Percentiles rank a stretch among this genome's conserved stretches.
Conservation (phyloP, 371 early-diverging fungal species). For the Rhizopus sp. region DNA sequence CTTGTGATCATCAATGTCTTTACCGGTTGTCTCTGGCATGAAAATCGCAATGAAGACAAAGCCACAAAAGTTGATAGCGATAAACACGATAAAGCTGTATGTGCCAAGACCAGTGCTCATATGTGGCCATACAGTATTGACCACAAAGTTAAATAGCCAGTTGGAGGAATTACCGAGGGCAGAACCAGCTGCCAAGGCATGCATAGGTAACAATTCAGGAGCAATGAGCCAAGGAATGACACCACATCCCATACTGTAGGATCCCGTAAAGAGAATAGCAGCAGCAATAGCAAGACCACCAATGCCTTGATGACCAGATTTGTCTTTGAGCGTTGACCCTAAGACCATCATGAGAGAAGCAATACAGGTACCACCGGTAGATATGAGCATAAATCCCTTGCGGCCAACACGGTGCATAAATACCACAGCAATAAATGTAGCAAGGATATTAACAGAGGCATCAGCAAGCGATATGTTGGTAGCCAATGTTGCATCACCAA, state of each 20-base stretch:
- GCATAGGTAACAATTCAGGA: slow-evolving; percentile 48
- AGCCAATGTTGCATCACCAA: slow-evolving; percentile 35
- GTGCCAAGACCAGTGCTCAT: slow-evolving; percentile 33
- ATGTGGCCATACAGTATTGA: slow-evolving; percentile 47
- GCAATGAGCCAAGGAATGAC: slow-evolving; percentile 56
- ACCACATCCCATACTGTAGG: slow-evolving; percentile 52
- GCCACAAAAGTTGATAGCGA: slow-evolving; percentile 44
- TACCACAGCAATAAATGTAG: slow-evolving; percentile 36
- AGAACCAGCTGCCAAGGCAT: slow-evolving; percentile 46
- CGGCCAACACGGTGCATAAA: slow-evolving; percentile 48
- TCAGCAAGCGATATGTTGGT: slow-evolving; percentile 41
- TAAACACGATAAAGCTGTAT: slow-evolving; percentile 45
- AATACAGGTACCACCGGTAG: slow-evolving; percentile 38
- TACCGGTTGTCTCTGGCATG: slow-evolving; percentile 50
- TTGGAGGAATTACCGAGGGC: slow-evolving; percentile 48
- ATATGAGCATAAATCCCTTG: slow-evolving; percentile 47
- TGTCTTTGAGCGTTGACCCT: slow-evolving; percentile 24
- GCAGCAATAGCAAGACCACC: slow-evolving; percentile 41
- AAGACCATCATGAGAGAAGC: slow-evolving; percentile 42
- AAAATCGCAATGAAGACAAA: slow-evolving; percentile 42
- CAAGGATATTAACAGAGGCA: slow-evolving; percentile 40
- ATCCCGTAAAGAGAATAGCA: slow-evolving; percentile 40
- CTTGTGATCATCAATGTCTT: slow-evolving; percentile 35
- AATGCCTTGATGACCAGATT: slow-evolving; percentile 16
- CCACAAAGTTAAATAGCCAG: slow-evolving; percentile 48